Base-by-base conservation (phyloP, 2,329 filamentous ascomycete species). In the Penicillium olsonii region DNA sequence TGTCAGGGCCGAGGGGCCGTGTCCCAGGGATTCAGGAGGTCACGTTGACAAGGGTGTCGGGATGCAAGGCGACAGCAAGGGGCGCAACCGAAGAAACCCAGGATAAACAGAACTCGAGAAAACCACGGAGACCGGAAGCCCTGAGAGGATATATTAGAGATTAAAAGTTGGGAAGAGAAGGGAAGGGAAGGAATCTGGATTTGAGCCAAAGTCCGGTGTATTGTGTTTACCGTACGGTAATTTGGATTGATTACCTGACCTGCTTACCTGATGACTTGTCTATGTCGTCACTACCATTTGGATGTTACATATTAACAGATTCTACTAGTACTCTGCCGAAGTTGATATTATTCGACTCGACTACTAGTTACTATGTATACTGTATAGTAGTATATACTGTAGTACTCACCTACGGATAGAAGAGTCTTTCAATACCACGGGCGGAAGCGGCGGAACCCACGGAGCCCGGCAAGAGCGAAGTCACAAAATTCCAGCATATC, bases 61-160 rank as follows among this genome's bases (percentile, higher is more conserved):
- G 42, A 66, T 55, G 64, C 62, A 64, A 65, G 60, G 60, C 56
- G 26, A 61, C 48, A 56, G 60, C 48, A 61, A 59, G 56, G n/a
- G 59, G 57, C 43, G 53, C 54, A 45, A 52, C 52, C 56, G 52
- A 50, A 27, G 20, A 40, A 52, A 50, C 51, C 56, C 41, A 53
- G 27, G 17, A 34, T 40, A 17, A 45, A 49, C 35, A 45, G 42
- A 40, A 45, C 37, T 50, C 48, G 50, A 45, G 54, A 48, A 53
- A 48, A 51, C 48, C 35, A 37, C 49, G 42, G 45, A 52, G 24
- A 44, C 40, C 45, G 42, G 2, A 35, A 29, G 41, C 47, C 47
- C 47, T 49, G 18, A 27, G 26, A 35, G 27, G 17, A 37, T 37
- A 51, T 37, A n/a, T 48, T 50, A 48, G 50, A 59, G 52, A 47